phyloP scores from a whole-genome alignment of 768 basidiomycete genomes.

The Tylopilus sp. region DNA sequence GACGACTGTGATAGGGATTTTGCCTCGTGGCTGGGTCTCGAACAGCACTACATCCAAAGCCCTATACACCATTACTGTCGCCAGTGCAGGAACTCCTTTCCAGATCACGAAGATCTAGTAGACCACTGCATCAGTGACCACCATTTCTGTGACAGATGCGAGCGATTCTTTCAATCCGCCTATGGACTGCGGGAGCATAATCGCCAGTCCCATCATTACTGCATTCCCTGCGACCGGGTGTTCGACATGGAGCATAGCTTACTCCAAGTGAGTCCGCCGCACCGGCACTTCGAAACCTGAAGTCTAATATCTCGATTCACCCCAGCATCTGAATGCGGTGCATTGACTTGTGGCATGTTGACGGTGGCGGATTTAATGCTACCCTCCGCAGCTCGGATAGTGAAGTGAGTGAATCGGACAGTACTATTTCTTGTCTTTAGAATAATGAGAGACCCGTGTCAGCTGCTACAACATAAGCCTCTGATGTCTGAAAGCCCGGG shows the following conservation, averaged over 20 bases:
- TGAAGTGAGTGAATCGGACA: too few relatives aligned
- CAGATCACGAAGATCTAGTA: constrained; percentile 30
- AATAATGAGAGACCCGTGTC: too few relatives aligned
- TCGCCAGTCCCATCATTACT: constrained; percentile 43
- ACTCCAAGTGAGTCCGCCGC: constrained; percentile 7
- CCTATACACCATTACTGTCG: constrained; percentile 51
- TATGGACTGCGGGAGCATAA: constrained; percentile 46
- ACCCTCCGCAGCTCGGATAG: too few relatives aligned
- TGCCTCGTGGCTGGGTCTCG: constrained; percentile 32
- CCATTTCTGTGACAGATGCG: constrained; percentile 41
- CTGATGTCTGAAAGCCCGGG: too few relatives aligned
- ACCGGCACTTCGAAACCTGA: not conserved
- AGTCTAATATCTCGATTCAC: not conserved
- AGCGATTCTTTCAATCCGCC: constrained; percentile 38
- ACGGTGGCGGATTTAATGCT: not conserved
- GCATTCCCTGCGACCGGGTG: constrained; percentile 39
- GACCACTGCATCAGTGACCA: constrained; percentile 43
- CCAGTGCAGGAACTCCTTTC: constrained; percentile 44
- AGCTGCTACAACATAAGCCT: too few relatives aligned
- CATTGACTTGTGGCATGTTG: constrained; percentile 36
- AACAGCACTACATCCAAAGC: constrained; percentile 53
- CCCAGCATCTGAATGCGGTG: constrained; percentile 50
- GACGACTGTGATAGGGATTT: constrained; percentile 47
- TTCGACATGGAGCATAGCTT: constrained; percentile 35
- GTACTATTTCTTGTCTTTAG: too few relatives aligned